A percentile compares a stretch with the other conserved stretches of the same genome.
Conservation (phyloP, 768 basidiomycete species). For the Brasilioporus rufonigricans region DNA sequence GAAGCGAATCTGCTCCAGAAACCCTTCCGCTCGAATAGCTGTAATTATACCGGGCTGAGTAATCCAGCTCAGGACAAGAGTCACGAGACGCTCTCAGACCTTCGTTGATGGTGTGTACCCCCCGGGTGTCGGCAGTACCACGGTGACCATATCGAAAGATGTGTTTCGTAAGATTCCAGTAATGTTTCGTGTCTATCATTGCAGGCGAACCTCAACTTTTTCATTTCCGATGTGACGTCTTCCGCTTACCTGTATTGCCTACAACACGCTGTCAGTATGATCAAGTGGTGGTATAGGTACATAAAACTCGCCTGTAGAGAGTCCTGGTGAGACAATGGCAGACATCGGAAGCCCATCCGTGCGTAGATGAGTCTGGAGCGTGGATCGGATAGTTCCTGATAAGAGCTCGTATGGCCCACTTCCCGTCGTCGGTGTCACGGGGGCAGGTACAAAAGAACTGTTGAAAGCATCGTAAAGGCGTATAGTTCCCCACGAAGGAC, state of each 20-base stretch:
- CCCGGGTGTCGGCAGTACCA: slow-evolving; percentile 28
- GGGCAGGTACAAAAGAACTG: slow-evolving; percentile 38
- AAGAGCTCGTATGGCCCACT: slow-evolving; percentile 39
- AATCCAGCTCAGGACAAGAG: neutral
- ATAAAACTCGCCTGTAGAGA: slow-evolving; percentile 17
- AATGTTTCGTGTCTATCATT: slow-evolving; percentile 40
- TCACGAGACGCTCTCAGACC: slow-evolving; percentile 13
- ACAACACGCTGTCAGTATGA: slow-evolving; percentile 2
- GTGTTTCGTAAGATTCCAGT: slow-evolving; percentile 45
- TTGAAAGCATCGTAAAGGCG: slow-evolving; percentile 37
- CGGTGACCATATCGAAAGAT: slow-evolving; percentile 47
- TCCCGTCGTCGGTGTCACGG: slow-evolving; percentile 38
- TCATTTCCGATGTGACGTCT: slow-evolving; percentile 20
- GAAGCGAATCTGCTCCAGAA: slow-evolving; percentile 33
- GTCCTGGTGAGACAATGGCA: slow-evolving; percentile 38
- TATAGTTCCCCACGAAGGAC: slow-evolving; percentile 35
- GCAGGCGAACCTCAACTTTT: slow-evolving; percentile 11
- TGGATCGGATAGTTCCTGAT: slow-evolving; percentile 43
- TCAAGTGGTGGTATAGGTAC: neutral
- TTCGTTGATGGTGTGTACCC: slow-evolving; percentile 29
- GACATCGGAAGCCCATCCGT: slow-evolving; percentile 20
- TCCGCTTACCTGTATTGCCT: slow-evolving; percentile 26
- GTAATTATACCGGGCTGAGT: slow-evolving; percentile 5
- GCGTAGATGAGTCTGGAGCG: slow-evolving; percentile 33
- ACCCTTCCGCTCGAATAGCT: slow-evolving; percentile 30